phyloP scores from a whole-genome alignment of 352 stramenopile species.

The Elongisporangium senticosum region DNA sequence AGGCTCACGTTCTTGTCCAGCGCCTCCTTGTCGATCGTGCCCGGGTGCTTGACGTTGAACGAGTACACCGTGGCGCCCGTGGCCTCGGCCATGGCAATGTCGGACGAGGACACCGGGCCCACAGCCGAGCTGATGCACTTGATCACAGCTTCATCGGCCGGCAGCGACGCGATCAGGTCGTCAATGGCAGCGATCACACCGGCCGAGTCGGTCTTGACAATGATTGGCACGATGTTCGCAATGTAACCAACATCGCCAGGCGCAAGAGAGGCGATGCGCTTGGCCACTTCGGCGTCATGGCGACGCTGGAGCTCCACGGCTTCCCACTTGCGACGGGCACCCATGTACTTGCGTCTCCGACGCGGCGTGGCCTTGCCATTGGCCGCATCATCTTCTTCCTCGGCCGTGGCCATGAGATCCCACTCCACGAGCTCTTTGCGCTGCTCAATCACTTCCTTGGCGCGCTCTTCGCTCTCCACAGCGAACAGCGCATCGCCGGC shows the following conservation, averaged over 20 bases:
- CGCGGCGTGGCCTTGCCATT: conserved; percentile 8
- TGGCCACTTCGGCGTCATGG: conserved; percentile 58
- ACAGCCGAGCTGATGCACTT: conserved; percentile 84
- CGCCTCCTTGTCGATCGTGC: conserved; percentile 72
- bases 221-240: conserved; percentile 92
- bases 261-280: conserved; percentile 62
- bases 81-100: conserved; percentile 78
- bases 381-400: conserved; percentile 34
- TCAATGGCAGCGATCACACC: conserved; percentile 93
- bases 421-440: conserved; percentile 71
- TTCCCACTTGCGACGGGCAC: conserved; percentile 49
- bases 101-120: conserved; percentile 74
- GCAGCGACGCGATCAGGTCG: conserved; percentile 73
- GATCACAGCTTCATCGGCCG: conserved; percentile 56
- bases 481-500: conserved; percentile 72
- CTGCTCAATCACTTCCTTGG: conserved; percentile 72
- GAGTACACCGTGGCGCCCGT: conserved; percentile 80
- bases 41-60: conserved; percentile 85
- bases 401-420: conserved; percentile 59
- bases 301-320: conserved; percentile 64
- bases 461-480: conserved; percentile 65
- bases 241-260: conserved; percentile 82
- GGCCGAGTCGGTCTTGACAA: conserved; percentile 98
- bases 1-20: conserved; percentile 74
- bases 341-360: conserved; percentile 47